Evolutionary conservation across 225 moss, liverwort and hornwort species (phyloP).

Genomic region (Climacium dendroides): DNA sequence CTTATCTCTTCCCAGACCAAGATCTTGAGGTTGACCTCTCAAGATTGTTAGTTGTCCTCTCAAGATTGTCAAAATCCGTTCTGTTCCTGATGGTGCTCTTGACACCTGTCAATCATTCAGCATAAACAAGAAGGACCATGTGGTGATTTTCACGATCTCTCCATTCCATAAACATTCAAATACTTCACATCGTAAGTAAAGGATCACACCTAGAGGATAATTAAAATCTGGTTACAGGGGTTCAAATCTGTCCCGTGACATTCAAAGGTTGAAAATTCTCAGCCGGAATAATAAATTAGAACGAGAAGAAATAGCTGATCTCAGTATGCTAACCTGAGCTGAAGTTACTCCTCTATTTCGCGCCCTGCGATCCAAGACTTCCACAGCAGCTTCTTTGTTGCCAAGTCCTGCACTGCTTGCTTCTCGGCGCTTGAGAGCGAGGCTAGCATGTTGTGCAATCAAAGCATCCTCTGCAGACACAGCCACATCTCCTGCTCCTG

Average conservation of each 20-base stretch:
- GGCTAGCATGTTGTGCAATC: constrained; percentile 72
- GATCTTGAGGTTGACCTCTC: constrained; percentile 37
- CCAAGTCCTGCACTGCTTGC: constrained; percentile 14
- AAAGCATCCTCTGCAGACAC: constrained; percentile 86
- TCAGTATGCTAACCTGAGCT: constrained; percentile 29
- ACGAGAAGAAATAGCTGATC: neutral
- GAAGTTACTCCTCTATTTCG: constrained; percentile 35
- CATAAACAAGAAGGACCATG: neutral
- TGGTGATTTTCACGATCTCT: neutral
- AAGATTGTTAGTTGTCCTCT: constrained; percentile 49
- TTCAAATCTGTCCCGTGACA: neutral
- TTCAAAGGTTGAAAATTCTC: neutral
- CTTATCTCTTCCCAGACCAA: constrained; percentile 19
- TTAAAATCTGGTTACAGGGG: neutral
- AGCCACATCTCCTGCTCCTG: constrained; percentile 56
- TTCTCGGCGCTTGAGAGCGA: constrained; percentile 62
- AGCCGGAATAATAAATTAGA: neutral
- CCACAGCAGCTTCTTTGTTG: constrained; percentile 18
- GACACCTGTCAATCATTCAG: constrained; percentile 47
- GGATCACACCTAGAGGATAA: neutral
- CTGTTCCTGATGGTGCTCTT: constrained; percentile 83
- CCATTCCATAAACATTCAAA: neutral
- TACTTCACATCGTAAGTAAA: neutral
- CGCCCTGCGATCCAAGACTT: constrained; percentile 31
- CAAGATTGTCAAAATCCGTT: constrained; percentile 66